Base-by-base conservation (phyloP, 2,329 filamentous ascomycete species). In the Zasmidium cellare region DNA sequence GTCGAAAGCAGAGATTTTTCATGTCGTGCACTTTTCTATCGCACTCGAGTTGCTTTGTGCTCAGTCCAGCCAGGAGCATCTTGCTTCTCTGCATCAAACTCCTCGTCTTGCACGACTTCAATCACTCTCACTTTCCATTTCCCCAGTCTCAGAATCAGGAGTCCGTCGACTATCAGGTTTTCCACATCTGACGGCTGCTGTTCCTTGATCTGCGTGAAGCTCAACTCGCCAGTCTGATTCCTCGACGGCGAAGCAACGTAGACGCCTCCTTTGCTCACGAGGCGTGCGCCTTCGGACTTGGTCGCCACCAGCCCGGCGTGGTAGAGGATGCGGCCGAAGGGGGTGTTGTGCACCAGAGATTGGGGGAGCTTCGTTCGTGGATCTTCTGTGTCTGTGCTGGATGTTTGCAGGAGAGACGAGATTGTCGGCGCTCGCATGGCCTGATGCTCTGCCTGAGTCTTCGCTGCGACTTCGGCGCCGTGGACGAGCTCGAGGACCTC, bases 401-500 rank as follows among this genome's bases (percentile, higher is more conserved):
- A 31, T 12, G 51, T 9, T 11, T 12, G 16, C 11, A 24, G n/a
- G n/a, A 70, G 51, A 31, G 64, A 58, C 2, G 57, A 58, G 9
- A 71, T 46, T 22, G 59, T 70, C 1, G 66, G 69, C 6, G 51
- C 63, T 3, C 71, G 67, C 49, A 84, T 69, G 58, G 79, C 75
- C 46, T 78, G 77, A 62, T 87, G 84, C 60, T 85, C 77, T 16
- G 69, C 65, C 58, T 86, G 84, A 6, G 90, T 87, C 20, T 82
- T 77, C 14, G 83, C 72, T 0, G 92, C 91, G 60, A 83, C 82
- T 7, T 81, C 68, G 0, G 78, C 72, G 14, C 92, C 91, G 70
- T 97, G 92, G 1, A 92, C 84, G 1, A 99, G 81, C 51, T 87
- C 83, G 0, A 96, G 79, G 20, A 97, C 88, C 71, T 99, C 92